phyloP scores from a whole-genome alignment of 1,284 basidiomycete genomes.

The Neonothopanus nambi region DNA sequence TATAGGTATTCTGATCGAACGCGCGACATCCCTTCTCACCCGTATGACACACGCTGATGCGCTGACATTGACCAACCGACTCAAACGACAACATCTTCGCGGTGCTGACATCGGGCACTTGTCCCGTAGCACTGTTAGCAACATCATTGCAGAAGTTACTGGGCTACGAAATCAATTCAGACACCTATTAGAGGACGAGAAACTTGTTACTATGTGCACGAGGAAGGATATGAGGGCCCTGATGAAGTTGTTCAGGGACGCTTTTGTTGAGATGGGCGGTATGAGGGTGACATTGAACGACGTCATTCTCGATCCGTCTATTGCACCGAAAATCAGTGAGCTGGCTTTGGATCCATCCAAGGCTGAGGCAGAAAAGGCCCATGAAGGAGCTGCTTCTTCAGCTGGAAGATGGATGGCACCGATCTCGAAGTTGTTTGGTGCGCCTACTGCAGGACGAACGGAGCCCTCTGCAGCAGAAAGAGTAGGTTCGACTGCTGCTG shows the following conservation, averaged over 20 bases:
- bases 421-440: slow-evolving; percentile 71
- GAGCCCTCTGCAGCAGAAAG: slow-evolving; percentile 14
- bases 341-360: slow-evolving; percentile 66
- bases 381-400: slow-evolving; percentile 29
- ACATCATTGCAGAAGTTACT: slow-evolving; percentile 73
- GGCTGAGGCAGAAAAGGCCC: slow-evolving; percentile 39
- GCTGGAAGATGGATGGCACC: slow-evolving; percentile 72
- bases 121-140: slow-evolving; percentile 80
- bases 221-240: slow-evolving; percentile 84
- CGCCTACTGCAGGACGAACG: slow-evolving; percentile 18
- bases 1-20: slow-evolving; percentile 70
- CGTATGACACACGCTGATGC: slow-evolving; percentile 84
- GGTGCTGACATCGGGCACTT: slow-evolving; percentile 87
- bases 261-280: slow-evolving; percentile 82
- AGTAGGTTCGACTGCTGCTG: neutral
- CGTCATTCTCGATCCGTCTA: slow-evolving; percentile 83
- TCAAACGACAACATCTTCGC: slow-evolving; percentile 89
- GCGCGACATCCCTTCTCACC: slow-evolving; percentile 63
- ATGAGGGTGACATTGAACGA: slow-evolving; percentile 87
- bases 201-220: slow-evolving; percentile 61
- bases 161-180: slow-evolving; percentile 79
- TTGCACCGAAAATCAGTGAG: slow-evolving; percentile 74
- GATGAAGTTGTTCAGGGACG: slow-evolving; percentile 85
- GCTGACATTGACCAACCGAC: slow-evolving; percentile 81
- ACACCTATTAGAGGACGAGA: slow-evolving; percentile 69